These are phyloP conservation scores for Tephrocybe sp. DNA, from an alignment of 768 basidiomycete species.

Conservation along the genomic window DNA sequence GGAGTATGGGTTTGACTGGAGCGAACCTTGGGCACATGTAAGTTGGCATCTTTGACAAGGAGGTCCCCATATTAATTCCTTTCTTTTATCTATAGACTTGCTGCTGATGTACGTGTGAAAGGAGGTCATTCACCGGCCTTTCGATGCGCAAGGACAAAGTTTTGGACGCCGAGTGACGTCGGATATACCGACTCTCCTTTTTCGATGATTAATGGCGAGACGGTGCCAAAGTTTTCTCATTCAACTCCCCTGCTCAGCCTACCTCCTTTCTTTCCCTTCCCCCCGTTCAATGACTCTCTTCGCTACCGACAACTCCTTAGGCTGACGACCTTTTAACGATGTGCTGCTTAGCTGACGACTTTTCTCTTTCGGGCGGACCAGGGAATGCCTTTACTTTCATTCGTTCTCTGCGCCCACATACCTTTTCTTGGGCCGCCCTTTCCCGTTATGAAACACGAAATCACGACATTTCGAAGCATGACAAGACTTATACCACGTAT, in stretches of 20 bases:
- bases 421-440: not conserved
- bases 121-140: not conserved
- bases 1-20: conserved; percentile 16
- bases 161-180: not conserved
- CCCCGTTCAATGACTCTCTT: no score
- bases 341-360: no score
- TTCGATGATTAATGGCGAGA: not conserved
- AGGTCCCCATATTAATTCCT: not conserved
- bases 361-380: no score
- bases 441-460: not conserved
- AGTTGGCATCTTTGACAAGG: not conserved
- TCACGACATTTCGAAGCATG: not conserved
- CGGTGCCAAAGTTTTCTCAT: not conserved
- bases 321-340: no score
- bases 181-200: not conserved
- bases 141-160: not conserved
- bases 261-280: no score
- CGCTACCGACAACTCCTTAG: no score
- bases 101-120: not conserved
- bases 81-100: not conserved
- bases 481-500: not conserved
- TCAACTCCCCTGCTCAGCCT: no score
- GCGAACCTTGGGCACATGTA: conserved; percentile 2
- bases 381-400: not conserved
- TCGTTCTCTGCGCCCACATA: not conserved